Base-by-base conservation (phyloP, 1,139 yeast genomes). In the Wickerhamomyces sp. region DNA sequence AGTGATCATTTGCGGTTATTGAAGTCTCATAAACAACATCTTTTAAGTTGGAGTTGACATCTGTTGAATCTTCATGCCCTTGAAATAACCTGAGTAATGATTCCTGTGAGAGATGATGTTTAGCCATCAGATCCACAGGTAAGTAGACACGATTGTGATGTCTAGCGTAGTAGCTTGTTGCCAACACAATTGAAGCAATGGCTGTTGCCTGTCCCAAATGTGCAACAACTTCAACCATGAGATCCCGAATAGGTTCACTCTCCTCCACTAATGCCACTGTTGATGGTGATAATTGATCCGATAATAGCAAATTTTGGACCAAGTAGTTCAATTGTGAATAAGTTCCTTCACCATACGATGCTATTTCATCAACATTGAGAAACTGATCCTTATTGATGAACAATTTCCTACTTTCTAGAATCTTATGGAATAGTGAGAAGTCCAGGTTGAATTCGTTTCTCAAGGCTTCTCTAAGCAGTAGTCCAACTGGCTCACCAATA, bases 141-240 rank as follows among this genome's bases (percentile, higher is more conserved):
- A 88, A 39, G 34, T 43, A 63, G 6, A 66, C 61, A 9, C 69
- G 64, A 13, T 79, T 71, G n/a, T 78, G 65, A 45, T 72, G 75
- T 50, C 77, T 76, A 0, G 86, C 82, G 61, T 80, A 83, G 62
- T 75, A 86, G 27, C 72, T 69, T 45, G 81, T 62, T 0, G 87
- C 89, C 44, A 84, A 69, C 11, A 88, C 71, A 67, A 80, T 73
- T 2, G 86, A 73, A 1, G 89, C 82, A 7, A 88, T 71, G 0
- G 90, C 83, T 2, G 84, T 79, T 1, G 94, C 87, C 61, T 88
- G 95, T 5, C 96, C 96, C 33, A 87, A 68, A 63, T 88, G 95
- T 0, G 94, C 95, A 23, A 84, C 78, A 27, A 85, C 76, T 51
- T 85, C 90, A 39, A 78, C 70, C 5, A 78, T 63, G 7, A 68